Evolutionary conservation across 768 basidiomycete genomes (phyloP), one percentile per base, ranked within the genome.

Genomic region (Psilocybe tampanensis): DNA sequence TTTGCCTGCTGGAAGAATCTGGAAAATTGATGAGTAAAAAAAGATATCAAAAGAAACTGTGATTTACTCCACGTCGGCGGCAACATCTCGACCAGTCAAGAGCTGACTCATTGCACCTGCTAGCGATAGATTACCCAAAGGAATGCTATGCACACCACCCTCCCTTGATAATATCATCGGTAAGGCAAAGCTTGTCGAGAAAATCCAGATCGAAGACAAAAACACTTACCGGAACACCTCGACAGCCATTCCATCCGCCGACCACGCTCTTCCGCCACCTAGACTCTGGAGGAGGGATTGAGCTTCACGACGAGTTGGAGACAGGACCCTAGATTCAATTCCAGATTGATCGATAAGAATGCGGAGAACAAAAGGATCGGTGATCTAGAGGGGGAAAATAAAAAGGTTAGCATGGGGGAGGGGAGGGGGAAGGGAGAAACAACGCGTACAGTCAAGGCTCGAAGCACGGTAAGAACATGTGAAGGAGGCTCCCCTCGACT

Each of bases 291-390:
- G 72, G 22, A 80, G 71, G 1, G 74, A 60, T 57, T 94, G 85
- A 1, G 84, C 95, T 34, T 86, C 82, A 0, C 65, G 68, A 72
- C 94, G 92, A 8, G 74, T 83, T 2, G 64, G 66, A 0, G 89
- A 85, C 19, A 98, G 78, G 8, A 94, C 70, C 2, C 79, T 82
- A 15, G 80, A 76, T 70, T 99, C 97, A 48, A 97, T 91, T 44
- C 69, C 74, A 19, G 75, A 73, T 49, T 80, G 76, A 69, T 94
- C 94, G 72, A 98, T 88, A 44, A 99, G 69, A 32, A 95, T 79
- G 49, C 94, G 91, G 24, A 86, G 75, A 2, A 95, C 90, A 57
- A 85, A 86, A 33, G 81, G 80, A 61, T 96, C 78, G 13, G 82
- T 78, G 59, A 96, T 79, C 94, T 98, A 62, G 18, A 36, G 8